These are phyloP conservation scores for Fragaria nilgerrensis DNA, from an alignment of 306 rosid genomes.

Conservation along the genomic window DNA sequence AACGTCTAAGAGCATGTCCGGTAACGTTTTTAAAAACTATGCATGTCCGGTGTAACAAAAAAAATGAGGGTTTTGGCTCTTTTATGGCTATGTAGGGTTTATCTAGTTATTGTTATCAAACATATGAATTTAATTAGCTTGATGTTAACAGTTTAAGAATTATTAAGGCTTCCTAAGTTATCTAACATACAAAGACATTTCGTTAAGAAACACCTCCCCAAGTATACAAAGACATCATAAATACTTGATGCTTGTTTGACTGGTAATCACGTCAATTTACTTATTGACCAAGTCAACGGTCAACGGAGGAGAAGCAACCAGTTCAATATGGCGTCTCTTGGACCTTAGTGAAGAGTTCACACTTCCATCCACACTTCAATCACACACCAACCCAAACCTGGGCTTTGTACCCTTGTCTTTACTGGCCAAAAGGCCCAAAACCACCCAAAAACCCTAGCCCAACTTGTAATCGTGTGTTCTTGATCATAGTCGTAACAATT, in stretches of 20 bases:
- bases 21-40: no score
- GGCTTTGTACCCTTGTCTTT: neutral
- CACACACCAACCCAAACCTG: neutral
- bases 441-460: neutral
- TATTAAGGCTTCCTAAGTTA: neutral
- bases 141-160: neutral
- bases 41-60: neutral
- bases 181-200: neutral
- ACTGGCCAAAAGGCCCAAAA: neutral
- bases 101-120: neutral
- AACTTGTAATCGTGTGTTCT: neutral
- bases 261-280: neutral
- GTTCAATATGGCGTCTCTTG: neutral
- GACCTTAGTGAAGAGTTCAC: neutral
- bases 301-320: neutral
- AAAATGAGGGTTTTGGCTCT: neutral
- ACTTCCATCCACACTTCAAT: neutral
- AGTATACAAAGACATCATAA: neutral
- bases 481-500: neutral
- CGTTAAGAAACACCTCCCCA: neutral
- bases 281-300: neutral
- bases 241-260: neutral
- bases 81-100: neutral
- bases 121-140: neutral
- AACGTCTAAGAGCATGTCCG: no score